Evolutionary conservation across 441 rosid genomes (phyloP), one percentile per base, ranked within the genome.

Genomic region (Geranium incanum): DNA sequence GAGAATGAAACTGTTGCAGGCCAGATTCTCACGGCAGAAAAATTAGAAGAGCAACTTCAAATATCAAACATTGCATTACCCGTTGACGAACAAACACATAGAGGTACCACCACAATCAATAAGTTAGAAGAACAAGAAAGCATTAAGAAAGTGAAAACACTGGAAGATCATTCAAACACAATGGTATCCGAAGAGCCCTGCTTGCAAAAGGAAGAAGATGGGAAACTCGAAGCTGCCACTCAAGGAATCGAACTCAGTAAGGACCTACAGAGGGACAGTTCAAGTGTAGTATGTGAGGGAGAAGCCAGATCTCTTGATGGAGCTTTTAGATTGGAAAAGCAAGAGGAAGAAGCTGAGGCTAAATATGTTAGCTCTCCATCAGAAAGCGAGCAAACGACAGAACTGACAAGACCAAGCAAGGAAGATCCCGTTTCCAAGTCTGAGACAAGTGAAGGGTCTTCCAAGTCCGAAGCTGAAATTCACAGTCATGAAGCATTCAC

Each of bases 71-170:
- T 69, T 16, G 73, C 70, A 68, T 55, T 78, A 38, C 71, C 77
- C 74, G 50, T 75, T 37, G 64, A 79, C 75, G 75, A 80, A 74
- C 78, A 74, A n/a, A 71, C 66, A 19, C 72, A 62, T 62, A 74
- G 41, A 75, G 76, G 74, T 64, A 67, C 66, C 69, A 74, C 73
- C 52, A 18, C 71, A 36, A 75, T 67, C 41, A 81, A 77, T 39
- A 71, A 73, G 66, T 23, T 63, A 33, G 74, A 69, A 37, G 77
- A 81, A 28, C 33, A 28, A 41, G 80, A 78, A 59, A 78, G 74
- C 52, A 43, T 66, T 23, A 74, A 48, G 69, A 69, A 71, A 48
- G 69, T 19, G 48, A 68, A 66, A 66, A 72, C 63, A 36, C 74
- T 18, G n/a, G 65, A 77, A 65, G 78, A 74, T 71, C 83, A 80